Evolutionary conservation across 208 protist genomes (phyloP), one percentile per base, ranked within the genome.

Genomic region (Acanthamoeba sp.): DNA sequence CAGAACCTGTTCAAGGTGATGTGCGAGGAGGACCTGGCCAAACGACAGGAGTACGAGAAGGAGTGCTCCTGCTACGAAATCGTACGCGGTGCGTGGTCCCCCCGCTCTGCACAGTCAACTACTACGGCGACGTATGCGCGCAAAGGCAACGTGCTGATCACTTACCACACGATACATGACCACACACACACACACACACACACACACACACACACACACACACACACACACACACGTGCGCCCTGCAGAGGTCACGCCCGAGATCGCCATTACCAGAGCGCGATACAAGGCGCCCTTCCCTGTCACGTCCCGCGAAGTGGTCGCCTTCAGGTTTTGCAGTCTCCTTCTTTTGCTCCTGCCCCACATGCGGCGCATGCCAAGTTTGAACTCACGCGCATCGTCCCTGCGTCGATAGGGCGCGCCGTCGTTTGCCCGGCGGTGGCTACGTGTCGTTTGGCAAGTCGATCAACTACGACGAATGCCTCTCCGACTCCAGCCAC

Each of bases 381-480:
- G n/a, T n/a, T n/a, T n/a, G n/a, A n/a, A n/a, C n/a, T n/a, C n/a
- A n/a, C n/a, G n/a, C n/a, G n/a, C n/a, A n/a, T n/a, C n/a, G n/a
- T n/a, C n/a, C n/a, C n/a, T n/a, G n/a, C n/a, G n/a, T n/a, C 22
- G 14, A 48, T 36, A 80, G 71, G 40, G 71, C 40, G 0, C 71
- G 71, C 18, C 71, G 71, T 24, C 71, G 71, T 16, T 45, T 80
- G 71, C 71, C 71, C 40, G 71, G 71, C 20, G 71, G 71, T 4
- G 71, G 71, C 18, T 80, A 50, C 40, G 71, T 80, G 71, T 80
- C 71, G 38, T 80, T 80, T 22, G 71, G 71, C 27, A 80, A 80
- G 24, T 80, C 71, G 24, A 80, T 80, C 36, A 80, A 80, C 36
- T 80, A n/a, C 36, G 71, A 40, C 29, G 71, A 80, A n/a, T 80